Percentiles rank a stretch among this genome's conserved stretches.
These are phyloP conservation scores for Aspergillus baeticus DNA, from an alignment of 495 filamentous ascomycete species.

Conservation along the genomic window DNA sequence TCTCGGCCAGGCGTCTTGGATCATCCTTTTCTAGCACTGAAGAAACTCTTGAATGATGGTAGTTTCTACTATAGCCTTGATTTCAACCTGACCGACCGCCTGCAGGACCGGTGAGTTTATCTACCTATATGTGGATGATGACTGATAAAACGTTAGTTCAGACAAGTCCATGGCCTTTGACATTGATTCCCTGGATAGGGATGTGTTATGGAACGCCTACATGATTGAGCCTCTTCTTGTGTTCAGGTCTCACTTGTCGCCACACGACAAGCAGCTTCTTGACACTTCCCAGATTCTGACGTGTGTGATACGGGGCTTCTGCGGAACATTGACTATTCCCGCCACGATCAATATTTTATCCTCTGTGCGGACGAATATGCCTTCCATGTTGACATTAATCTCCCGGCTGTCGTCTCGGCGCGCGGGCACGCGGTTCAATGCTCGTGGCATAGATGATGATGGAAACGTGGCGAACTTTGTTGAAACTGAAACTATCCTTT, in stretches of 20 bases:
- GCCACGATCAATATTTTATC: conserved; percentile 54
- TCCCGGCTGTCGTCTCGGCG: conserved; percentile 88
- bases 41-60: conserved; percentile 90
- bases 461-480: conserved; percentile 94
- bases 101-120: conserved; percentile 77
- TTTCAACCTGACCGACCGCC: conserved; percentile 90
- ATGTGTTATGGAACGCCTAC: conserved; percentile 95
- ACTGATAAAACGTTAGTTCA: conserved; percentile 45
- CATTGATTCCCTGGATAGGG: conserved; percentile 80
- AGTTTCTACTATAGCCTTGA: conserved; percentile 97
- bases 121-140: conserved; percentile 28
- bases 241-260: conserved; percentile 77
- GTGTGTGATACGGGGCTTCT: conserved; percentile 91
- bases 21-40: conserved; percentile 84
- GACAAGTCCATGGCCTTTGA: conserved; percentile 62
- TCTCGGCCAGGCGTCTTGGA: conserved; percentile 67
- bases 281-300: conserved; percentile 87
- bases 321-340: conserved; percentile 79
- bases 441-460: conserved; percentile 94
- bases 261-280: conserved; percentile 67
- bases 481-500: conserved; percentile 66
- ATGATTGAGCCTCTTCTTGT: conserved; percentile 92
- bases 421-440: conserved; percentile 95
- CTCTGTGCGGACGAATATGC: conserved; percentile 59
- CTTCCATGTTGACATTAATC: conserved; percentile 81